Evolutionary conservation across 805 yeast genomes (phyloP), one percentile per base, ranked within the genome.

Genomic region (Metschnikowia proteae): DNA sequence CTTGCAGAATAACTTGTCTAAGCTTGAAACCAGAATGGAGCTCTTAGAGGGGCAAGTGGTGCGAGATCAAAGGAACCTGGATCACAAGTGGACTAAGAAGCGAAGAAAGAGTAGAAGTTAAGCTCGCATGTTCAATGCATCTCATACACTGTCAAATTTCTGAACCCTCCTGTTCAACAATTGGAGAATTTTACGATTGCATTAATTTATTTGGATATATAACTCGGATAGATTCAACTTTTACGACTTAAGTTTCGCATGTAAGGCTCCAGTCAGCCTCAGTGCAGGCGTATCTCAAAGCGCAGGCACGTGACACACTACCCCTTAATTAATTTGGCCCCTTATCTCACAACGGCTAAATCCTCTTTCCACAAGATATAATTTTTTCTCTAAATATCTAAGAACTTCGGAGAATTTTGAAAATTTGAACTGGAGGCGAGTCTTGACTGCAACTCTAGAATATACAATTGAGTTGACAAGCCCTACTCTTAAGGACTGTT

Each of bases 1-100:
- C 1, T 53, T 70, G n/a, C 71, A 69, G 48, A 63, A 61, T 8
- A 61, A 54, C 36, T 49, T 69, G 43, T 50, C 39, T 35, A 55
- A 51, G 31, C 61, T 70, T 57, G 66, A 63, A 47, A 32, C 32
- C 13, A 43, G 73, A 30, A 46, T 69, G 27, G 54, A 58, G 39
- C 43, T 50, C 10, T 48, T 68, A 27, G 73, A 67, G 50, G 66
- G 60, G 29, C 63, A 30, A n/a, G 34, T 59, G 25, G 53, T 55
- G 37, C 59, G 50, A n/a, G 55, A 53, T 31, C 38, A 25, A n/a
- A 35, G 46, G 45, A 42, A 26, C 39, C 33, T 30, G 33, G 34
- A 33, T 23, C 32, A 38, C 22, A 43, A 32, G 8, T 23, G 46
- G 33, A 23, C 40, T 9, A 41, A 48, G 35, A 43, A 32, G 35